Percentiles rank a stretch among this genome's conserved stretches.
These are phyloP conservation scores for Lentinula sp. DNA, from an alignment of 768 basidiomycete species.

Conservation along the genomic window DNA sequence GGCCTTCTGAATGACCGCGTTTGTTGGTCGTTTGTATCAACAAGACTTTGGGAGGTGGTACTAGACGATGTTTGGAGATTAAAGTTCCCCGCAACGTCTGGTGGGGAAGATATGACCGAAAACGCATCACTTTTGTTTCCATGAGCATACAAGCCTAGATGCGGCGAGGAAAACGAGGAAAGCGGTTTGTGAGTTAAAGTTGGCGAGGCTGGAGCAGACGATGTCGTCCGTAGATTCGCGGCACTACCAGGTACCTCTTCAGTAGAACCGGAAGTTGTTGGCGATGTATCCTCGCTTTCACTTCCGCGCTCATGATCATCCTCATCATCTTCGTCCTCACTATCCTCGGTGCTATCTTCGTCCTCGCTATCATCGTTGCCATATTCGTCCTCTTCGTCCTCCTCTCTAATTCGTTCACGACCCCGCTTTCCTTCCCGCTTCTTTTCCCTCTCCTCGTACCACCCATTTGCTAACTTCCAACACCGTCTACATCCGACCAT, in stretches of 20 bases:
- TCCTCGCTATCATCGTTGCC: slow-evolving; percentile 17
- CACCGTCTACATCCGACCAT: slow-evolving; percentile 90
- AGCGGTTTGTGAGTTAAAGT: background rate
- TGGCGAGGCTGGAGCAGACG: slow-evolving; percentile 4
- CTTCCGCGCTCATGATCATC: slow-evolving; percentile 16
- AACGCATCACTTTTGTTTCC: slow-evolving; percentile 1
- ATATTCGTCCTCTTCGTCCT: slow-evolving; percentile 21
- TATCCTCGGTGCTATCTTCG: slow-evolving; percentile 15
- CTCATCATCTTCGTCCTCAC: slow-evolving; percentile 22
- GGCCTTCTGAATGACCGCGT: background rate
- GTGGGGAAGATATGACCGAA: slow-evolving; percentile 12
- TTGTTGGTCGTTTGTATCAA: background rate
- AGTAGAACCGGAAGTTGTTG: background rate
- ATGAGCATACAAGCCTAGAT: slow-evolving; percentile 9
- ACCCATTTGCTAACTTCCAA: slow-evolving; percentile 85
- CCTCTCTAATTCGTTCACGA: slow-evolving; percentile 19
- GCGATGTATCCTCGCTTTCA: slow-evolving; percentile 6
- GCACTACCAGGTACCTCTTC: background rate
- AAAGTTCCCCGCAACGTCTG: slow-evolving; percentile 2
- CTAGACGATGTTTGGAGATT: background rate
- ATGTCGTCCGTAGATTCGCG: background rate
- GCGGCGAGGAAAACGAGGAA: slow-evolving; percentile 1
- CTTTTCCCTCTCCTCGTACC: slow-evolving; percentile 27
- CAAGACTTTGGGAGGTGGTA: background rate
- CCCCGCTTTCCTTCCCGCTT: slow-evolving; percentile 18